A percentile compares a stretch with the other conserved stretches of the same genome.
Conservation (phyloP, 169 alveolate genomes). For the Cryptosporidium parvum region DNA sequence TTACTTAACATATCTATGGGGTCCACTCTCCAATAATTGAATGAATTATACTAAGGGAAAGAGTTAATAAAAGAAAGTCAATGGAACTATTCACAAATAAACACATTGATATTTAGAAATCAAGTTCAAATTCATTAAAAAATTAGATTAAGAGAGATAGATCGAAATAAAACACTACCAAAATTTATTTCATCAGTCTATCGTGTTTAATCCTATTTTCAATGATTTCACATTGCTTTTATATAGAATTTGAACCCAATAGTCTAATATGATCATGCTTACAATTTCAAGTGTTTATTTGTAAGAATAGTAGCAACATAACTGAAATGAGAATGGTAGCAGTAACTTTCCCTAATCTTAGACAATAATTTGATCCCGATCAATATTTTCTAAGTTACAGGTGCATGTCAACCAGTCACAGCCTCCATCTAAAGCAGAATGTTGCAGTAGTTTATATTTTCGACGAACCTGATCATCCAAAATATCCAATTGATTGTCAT, state of each 20-base stretch:
- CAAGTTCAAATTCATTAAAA: slow-evolving; percentile 37
- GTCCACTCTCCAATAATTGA: slow-evolving; percentile 63
- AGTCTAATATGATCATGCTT: slow-evolving; percentile 13
- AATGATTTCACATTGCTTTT: not conserved
- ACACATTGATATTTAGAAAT: not conserved
- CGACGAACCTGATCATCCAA: slow-evolving; percentile 77
- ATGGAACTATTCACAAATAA: slow-evolving; percentile 18
- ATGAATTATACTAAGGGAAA: slow-evolving; percentile 60
- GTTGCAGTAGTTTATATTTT: slow-evolving; percentile 47
- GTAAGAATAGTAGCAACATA: slow-evolving; percentile 23
- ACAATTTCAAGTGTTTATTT: slow-evolving; percentile 6
- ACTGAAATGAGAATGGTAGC: not conserved
- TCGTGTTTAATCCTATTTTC: slow-evolving; percentile 49
- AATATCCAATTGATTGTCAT: slow-evolving; percentile 67
- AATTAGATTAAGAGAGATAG: slow-evolving; percentile 37
- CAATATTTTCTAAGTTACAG: slow-evolving; percentile 18
- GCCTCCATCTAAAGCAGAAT: slow-evolving; percentile 45
- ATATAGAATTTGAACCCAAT: slow-evolving; percentile 34
- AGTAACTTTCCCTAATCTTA: not conserved
- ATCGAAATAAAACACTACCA: slow-evolving; percentile 28
- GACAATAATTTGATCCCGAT: slow-evolving; percentile 62
- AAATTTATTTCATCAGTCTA: slow-evolving; percentile 53
- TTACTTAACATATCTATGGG: slow-evolving; percentile 43
- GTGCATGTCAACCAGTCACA: slow-evolving; percentile 61
- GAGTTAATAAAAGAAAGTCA: not conserved